These are phyloP conservation scores for Herpetomonas samuelpessoai DNA, from an alignment of 208 protist species.

Conservation along the genomic window DNA sequence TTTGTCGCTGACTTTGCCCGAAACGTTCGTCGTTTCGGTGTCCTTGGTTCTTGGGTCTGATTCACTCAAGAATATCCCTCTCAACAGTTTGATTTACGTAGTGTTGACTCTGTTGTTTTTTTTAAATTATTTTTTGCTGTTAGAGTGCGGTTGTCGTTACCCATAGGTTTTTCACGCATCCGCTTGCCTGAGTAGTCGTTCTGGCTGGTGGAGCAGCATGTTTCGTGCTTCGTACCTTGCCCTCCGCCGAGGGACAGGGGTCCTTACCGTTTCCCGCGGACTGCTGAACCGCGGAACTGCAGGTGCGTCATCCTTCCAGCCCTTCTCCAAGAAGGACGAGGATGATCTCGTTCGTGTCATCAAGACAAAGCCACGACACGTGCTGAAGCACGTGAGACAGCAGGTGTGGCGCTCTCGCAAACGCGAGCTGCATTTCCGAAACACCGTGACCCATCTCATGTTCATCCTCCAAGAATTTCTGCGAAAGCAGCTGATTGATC, in stretches of 20 bases:
- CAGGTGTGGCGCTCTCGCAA: slow-evolving; percentile 88
- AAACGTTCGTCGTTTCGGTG: no score
- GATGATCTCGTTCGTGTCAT: slow-evolving; percentile 80
- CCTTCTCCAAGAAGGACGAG: slow-evolving; percentile 84
- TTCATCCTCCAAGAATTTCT: slow-evolving; percentile 88
- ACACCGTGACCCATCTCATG: slow-evolving; percentile 89
- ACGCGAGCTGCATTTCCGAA: slow-evolving; percentile 83
- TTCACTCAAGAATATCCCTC: no score
- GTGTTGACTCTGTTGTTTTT: background rate
- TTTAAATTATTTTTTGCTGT: background rate
- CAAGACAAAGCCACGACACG: slow-evolving; percentile 85
- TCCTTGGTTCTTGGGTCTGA: no score
- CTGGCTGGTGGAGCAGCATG: background rate
- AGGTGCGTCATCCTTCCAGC: slow-evolving; percentile 53
- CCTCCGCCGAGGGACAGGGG: slow-evolving; percentile 2
- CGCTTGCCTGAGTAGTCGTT: no score
- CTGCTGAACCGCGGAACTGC: slow-evolving; percentile 5
- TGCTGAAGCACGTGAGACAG: slow-evolving; percentile 84
- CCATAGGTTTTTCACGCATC: background rate
- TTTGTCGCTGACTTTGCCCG: no score
- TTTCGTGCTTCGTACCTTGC: slow-evolving; percentile 7
- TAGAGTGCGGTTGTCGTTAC: background rate
- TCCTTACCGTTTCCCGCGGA: slow-evolving; percentile 5
- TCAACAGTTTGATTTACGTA: no score
- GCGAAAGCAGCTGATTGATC: slow-evolving; percentile 85